Evolutionary conservation across 176 grass and related monocot species (phyloP).

Genomic region (Carex cristatella): DNA sequence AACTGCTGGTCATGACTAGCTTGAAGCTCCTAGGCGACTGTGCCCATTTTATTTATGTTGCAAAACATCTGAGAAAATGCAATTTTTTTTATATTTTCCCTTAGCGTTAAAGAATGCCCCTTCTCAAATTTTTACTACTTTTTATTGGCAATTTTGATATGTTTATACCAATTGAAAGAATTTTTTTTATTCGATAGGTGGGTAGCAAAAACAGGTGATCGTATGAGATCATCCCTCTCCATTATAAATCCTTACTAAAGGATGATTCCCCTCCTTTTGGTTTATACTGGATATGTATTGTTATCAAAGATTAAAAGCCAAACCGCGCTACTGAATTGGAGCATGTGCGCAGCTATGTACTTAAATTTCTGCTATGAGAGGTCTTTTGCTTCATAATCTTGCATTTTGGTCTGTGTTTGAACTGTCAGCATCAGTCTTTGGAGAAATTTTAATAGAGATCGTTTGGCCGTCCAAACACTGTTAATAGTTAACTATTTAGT

Average conservation of each 20-base stretch:
- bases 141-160: neutral
- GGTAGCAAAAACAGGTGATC: neutral
- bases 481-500: neutral
- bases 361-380: neutral
- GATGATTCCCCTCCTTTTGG: neutral
- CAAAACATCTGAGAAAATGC: neutral
- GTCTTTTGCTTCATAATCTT: neutral
- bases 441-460: neutral
- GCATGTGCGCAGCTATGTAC: neutral
- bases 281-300: neutral
- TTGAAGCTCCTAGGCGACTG: neutral
- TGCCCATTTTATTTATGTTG: too few species aligned
- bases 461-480: neutral
- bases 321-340: neutral
- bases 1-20: neutral
- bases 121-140: neutral
- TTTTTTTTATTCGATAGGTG: neutral
- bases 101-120: neutral
- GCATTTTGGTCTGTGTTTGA: neutral
- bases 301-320: neutral
- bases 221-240: conserved; percentile 1
- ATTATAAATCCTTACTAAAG: neutral
- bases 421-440: neutral
- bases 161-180: too few species aligned
- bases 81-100: neutral